Evolutionary conservation across 2,329 filamentous ascomycete species (phyloP), one percentile per base, ranked within the genome.

Genomic region (Paraconiothyrium brasiliense): DNA sequence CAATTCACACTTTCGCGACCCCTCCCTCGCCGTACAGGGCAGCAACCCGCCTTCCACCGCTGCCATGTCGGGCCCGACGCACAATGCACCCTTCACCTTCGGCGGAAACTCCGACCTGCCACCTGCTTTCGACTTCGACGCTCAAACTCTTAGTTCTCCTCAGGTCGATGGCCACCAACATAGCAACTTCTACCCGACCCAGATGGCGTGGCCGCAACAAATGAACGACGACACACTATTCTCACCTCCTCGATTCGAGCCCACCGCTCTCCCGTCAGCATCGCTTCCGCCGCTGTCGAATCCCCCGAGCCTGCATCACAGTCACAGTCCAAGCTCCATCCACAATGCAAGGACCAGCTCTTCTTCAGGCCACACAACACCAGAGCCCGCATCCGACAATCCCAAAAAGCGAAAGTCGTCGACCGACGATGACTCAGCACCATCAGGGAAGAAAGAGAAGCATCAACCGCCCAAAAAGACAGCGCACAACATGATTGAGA

Each of bases 401-500:
- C 62, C 64, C 13, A 78, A 79, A 66, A 79, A 79, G 71, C 72
- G 77, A 30, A 80, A 80, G 64, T 77, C 76, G n/a, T 66, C 73
- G 13, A 68, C 71, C 5, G 84, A 88, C 24, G 86, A 88, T 52
- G 87, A 90, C 13, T 52, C 63, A 84, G 87, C 49, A 80, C 85
- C 34, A 78, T 62, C 70, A 1, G 67, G 66, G n/a, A 77, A 87
- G 54, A 85, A 85, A 67, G 86, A 83, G 69, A 89, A 85, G 71
- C 83, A 73, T 27, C 85, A 76, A 54, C 85, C 81, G 30, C 83
- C 83, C 61, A 97, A 97, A 84, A 97, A 97, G 85, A 96, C 94
- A 35, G 93, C 94, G 2, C 94, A 98, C 80, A 98, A 97, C 79
- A 95, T 98, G 86, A 97, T 98, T 65, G 94, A 98, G 81, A 98